Percentiles rank a stretch among this genome's conserved stretches.
These are phyloP conservation scores for Starmerella vitae DNA, from an alignment of 805 yeast genomes.

Conservation along the genomic window DNA sequence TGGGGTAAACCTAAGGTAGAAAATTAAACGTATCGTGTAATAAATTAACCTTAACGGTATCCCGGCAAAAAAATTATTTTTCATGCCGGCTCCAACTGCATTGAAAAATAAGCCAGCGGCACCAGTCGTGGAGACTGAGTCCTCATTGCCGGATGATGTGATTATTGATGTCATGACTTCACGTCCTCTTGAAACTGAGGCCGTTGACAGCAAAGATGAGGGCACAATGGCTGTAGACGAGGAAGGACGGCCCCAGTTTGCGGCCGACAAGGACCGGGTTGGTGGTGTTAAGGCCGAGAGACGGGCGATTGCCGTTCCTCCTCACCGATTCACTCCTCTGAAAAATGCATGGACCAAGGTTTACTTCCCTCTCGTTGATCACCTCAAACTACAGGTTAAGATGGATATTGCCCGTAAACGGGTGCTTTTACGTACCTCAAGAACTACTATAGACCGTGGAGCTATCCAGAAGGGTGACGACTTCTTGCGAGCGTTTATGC, in stretches of 20 bases:
- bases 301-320: slow-evolving; percentile 87
- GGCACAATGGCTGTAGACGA: slow-evolving; percentile 51
- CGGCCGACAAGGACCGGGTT: slow-evolving; percentile 53
- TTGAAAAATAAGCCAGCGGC: slow-evolving; percentile 22
- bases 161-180: slow-evolving; percentile 36
- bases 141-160: slow-evolving; percentile 29
- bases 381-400: slow-evolving; percentile 84
- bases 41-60: too few species aligned
- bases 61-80: background rate
- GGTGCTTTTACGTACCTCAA: slow-evolving; percentile 75
- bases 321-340: slow-evolving; percentile 92
- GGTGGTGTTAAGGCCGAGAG: slow-evolving; percentile 65
- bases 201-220: slow-evolving; percentile 19
- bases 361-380: slow-evolving; percentile 91
- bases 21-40: too few species aligned
- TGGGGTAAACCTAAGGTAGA: background rate
- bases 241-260: slow-evolving; percentile 75
- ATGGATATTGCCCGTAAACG: slow-evolving; percentile 75
- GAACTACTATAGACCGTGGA: slow-evolving; percentile 75
- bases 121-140: slow-evolving; percentile 24
- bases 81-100: slow-evolving; percentile 30
- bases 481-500: slow-evolving; percentile 84
- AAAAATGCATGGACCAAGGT: slow-evolving; percentile 84
- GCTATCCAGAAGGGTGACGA: slow-evolving; percentile 98
- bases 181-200: slow-evolving; percentile 19